These are phyloP conservation scores for Takashimella tepidaria DNA, from an alignment of 1,284 basidiomycete species.

Conservation along the genomic window DNA sequence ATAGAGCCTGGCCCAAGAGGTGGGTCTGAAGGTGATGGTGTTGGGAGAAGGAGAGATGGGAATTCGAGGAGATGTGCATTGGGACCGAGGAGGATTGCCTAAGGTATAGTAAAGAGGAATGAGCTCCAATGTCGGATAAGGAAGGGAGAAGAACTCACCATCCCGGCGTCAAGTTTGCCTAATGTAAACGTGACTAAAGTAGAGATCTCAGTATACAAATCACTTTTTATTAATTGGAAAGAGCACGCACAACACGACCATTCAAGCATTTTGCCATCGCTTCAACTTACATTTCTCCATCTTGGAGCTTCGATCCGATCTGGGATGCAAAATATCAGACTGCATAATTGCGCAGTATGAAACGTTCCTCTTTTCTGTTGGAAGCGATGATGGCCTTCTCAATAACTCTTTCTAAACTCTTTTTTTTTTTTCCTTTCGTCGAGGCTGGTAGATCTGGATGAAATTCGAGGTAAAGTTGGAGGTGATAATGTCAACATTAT, in stretches of 20 bases:
- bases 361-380: no score
- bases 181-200: constrained; percentile 58
- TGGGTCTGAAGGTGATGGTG: constrained; percentile 49
- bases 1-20: constrained; percentile 90
- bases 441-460: no score
- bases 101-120: constrained; percentile 1
- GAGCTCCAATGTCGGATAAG: neutral
- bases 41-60: constrained; percentile 80
- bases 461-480: no score
- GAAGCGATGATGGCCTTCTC: no score
- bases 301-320: constrained; percentile 1
- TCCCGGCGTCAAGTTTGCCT: constrained; percentile 59
- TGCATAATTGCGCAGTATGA: no score
- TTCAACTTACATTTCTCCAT: constrained; percentile 16
- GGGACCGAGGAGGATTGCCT: constrained; percentile 73
- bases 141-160: constrained; percentile 29
- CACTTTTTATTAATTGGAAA: neutral
- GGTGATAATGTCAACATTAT: no score
- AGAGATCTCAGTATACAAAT: constrained; percentile 5
- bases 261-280: no score
- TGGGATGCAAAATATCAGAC: neutral
- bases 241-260: no score
- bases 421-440: no score
- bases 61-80: constrained; percentile 93
- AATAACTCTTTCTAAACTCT: no score